Evolutionary conservation across 2,329 filamentous ascomycete species (phyloP).

Genomic region (Xylaria sp.): DNA sequence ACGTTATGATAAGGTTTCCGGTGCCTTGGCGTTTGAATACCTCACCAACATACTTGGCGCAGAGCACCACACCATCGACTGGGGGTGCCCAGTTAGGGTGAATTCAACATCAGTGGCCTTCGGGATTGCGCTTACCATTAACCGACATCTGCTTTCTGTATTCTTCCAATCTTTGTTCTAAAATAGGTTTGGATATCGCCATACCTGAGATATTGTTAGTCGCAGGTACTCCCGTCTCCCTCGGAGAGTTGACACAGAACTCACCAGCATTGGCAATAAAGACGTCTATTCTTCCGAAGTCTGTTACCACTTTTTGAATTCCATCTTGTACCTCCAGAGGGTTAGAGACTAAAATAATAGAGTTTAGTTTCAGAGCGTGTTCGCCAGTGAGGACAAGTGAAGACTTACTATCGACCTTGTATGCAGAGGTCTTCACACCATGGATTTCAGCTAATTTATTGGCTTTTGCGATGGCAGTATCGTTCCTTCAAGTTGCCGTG

Average conservation of each 20-base stretch:
- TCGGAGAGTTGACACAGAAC: neutral
- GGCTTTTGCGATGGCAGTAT: conserved; percentile 23
- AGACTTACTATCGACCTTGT: conserved; percentile 27
- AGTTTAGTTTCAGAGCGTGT: conserved; percentile 4
- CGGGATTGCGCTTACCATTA: conserved; percentile 15
- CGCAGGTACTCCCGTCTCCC: neutral
- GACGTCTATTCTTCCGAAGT: conserved; percentile 30
- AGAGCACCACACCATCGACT: conserved; percentile 29
- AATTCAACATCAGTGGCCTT: neutral
- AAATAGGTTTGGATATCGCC: conserved; percentile 28
- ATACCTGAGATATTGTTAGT: conserved; percentile 18
- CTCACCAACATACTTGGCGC: conserved; percentile 30
- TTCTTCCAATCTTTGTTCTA: conserved; percentile 27
- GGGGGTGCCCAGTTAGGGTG: conserved; percentile 1
- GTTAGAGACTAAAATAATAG: conserved; percentile 15
- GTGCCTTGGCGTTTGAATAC: conserved; percentile 29
- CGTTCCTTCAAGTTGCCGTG: conserved; percentile 19
- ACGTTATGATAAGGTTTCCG: conserved; percentile 34
- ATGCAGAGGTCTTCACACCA: conserved; percentile 20
- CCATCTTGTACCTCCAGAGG: conserved; percentile 24
- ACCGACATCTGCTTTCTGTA: conserved; percentile 28
- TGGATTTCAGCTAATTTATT: conserved; percentile 13
- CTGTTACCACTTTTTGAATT: conserved; percentile 20
- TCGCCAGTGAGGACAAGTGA: neutral
- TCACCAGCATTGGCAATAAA: conserved; percentile 31